These are phyloP conservation scores for Staphylotrichum longicolle DNA, from an alignment of 495 filamentous ascomycete genomes.

Conservation along the genomic window DNA sequence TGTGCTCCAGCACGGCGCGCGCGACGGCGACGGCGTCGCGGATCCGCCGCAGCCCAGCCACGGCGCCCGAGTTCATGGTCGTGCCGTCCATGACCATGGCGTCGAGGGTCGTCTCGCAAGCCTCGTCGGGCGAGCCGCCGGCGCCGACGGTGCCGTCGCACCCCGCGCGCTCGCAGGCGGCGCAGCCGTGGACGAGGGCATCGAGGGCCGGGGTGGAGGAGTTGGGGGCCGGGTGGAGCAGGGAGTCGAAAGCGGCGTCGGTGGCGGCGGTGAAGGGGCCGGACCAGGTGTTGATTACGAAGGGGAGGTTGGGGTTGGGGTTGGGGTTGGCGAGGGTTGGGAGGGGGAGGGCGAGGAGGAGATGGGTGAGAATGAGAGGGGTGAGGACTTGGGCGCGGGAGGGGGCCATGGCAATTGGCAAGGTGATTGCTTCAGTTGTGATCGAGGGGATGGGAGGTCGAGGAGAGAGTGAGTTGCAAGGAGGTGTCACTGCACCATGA, in stretches of 20 bases:
- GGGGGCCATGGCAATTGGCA: too few relatives aligned
- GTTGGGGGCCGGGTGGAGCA: slow-evolving; percentile 17
- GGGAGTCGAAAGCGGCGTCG: slow-evolving; percentile 45
- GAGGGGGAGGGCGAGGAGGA: slow-evolving; percentile 12
- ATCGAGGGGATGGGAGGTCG: background rate
- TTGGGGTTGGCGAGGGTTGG: slow-evolving; percentile 1
- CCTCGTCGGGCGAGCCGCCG: slow-evolving; percentile 48
- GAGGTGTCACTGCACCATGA: too few relatives aligned
- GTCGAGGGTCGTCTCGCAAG: slow-evolving; percentile 50
- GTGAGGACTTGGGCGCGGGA: background rate
- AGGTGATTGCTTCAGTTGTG: background rate
- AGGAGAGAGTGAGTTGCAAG: too few relatives aligned
- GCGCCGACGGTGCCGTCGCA: slow-evolving; percentile 50
- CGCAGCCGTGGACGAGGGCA: slow-evolving; percentile 45
- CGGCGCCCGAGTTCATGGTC: slow-evolving; percentile 46
- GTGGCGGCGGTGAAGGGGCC: slow-evolving; percentile 48
- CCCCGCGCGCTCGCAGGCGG: slow-evolving; percentile 45
- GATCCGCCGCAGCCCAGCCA: slow-evolving; percentile 45
- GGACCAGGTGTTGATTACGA: slow-evolving; percentile 49
- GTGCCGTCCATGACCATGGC: slow-evolving; percentile 48
- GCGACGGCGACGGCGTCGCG: slow-evolving; percentile 46
- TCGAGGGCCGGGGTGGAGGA: slow-evolving; percentile 38
- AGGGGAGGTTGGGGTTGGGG: slow-evolving; percentile 35
- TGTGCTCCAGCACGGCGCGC: slow-evolving; percentile 45
- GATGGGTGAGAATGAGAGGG: background rate